Percentiles rank a stretch among this genome's conserved stretches.
Evolutionary conservation across 2,329 filamentous ascomycete species (phyloP).

Genomic region (Fusarium incarnatum): DNA sequence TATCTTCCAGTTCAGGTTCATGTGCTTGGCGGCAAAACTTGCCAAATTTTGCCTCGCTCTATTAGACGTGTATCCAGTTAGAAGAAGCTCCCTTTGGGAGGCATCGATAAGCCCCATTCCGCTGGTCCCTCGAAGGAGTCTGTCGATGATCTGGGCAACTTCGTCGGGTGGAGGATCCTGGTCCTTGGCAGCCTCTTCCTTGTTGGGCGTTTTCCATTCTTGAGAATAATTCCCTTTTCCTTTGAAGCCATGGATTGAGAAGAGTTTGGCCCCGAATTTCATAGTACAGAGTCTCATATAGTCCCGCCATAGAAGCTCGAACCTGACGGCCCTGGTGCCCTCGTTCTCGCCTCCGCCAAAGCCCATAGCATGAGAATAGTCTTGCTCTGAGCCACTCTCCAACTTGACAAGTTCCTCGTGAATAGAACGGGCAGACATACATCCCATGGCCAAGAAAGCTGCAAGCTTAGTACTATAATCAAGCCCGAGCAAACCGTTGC

Average conservation of each 20-base stretch:
- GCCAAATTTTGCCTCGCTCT: slow-evolving; percentile 80
- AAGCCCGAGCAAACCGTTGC: slow-evolving; percentile 76
- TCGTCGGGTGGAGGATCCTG: slow-evolving; percentile 58
- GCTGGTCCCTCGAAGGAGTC: slow-evolving; percentile 75
- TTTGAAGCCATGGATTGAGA: slow-evolving; percentile 71
- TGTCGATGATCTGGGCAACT: slow-evolving; percentile 61
- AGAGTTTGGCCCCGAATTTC: slow-evolving; percentile 76
- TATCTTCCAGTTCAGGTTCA: rapidly evolving
- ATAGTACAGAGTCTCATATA: slow-evolving; percentile 82
- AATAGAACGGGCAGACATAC: slow-evolving; percentile 77
- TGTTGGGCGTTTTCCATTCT: slow-evolving; percentile 29
- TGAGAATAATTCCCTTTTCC: slow-evolving; percentile 55
- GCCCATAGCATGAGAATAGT: slow-evolving; percentile 59
- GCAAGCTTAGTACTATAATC: slow-evolving; percentile 84
- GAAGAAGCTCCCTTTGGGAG: slow-evolving; percentile 76
- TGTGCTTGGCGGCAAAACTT: too few species aligned
- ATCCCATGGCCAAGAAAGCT: slow-evolving; percentile 77
- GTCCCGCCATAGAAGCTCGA: slow-evolving; percentile 82
- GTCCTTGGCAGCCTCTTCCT: slow-evolving; percentile 49
- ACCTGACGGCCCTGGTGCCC: slow-evolving; percentile 75
- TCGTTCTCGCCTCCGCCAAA: slow-evolving; percentile 78
- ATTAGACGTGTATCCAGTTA: slow-evolving; percentile 84
- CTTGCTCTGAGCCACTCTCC: slow-evolving; percentile 69
- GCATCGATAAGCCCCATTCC: slow-evolving; percentile 84
- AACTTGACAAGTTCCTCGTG: slow-evolving; percentile 75